Conservation (phyloP, 495 filamentous ascomycete species). For the Niebla homalea region DNA sequence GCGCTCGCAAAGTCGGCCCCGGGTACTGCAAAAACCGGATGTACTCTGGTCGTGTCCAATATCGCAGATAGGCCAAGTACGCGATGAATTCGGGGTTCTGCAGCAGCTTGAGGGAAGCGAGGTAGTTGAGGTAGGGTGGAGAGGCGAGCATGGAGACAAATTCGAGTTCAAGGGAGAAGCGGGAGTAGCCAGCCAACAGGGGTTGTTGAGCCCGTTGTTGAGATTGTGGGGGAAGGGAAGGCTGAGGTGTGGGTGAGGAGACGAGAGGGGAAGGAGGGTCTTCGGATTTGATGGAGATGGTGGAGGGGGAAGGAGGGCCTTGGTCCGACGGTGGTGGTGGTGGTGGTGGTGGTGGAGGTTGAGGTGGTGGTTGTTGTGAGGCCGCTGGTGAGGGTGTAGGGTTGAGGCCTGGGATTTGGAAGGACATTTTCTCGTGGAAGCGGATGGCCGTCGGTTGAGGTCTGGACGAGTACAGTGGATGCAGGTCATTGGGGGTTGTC, state of each 20-base stretch:
- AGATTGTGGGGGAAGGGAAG: slow-evolving; percentile 12
- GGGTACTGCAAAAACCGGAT: slow-evolving; percentile 70
- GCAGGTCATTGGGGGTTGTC: no score
- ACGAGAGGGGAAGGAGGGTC: background rate
- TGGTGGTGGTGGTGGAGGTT: background rate
- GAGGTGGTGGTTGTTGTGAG: background rate
- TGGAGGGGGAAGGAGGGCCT: background rate
- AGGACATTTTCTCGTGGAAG: background rate
- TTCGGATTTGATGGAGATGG: background rate
- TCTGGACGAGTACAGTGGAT: background rate
- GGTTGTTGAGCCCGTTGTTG: slow-evolving; percentile 3
- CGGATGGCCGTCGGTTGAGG: background rate
- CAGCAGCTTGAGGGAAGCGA: slow-evolving; percentile 49
- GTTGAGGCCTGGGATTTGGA: slow-evolving; percentile 11
- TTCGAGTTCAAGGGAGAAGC: slow-evolving; percentile 67
- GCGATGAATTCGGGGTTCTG: slow-evolving; percentile 44
- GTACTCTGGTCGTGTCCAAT: slow-evolving; percentile 75
- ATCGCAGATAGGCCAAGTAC: slow-evolving; percentile 74
- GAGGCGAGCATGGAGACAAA: slow-evolving; percentile 82
- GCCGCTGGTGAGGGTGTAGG: slow-evolving; percentile 17
- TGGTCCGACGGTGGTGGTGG: background rate
- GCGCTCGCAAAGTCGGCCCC: slow-evolving; percentile 65
- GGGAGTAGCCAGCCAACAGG: slow-evolving; percentile 47
- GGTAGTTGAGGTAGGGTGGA: slow-evolving; percentile 70
- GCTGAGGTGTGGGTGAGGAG: slow-evolving; percentile 1